Evolutionary conservation across 2,329 filamentous ascomycete species (phyloP).

Genomic region (Hypoxylon sp.): DNA sequence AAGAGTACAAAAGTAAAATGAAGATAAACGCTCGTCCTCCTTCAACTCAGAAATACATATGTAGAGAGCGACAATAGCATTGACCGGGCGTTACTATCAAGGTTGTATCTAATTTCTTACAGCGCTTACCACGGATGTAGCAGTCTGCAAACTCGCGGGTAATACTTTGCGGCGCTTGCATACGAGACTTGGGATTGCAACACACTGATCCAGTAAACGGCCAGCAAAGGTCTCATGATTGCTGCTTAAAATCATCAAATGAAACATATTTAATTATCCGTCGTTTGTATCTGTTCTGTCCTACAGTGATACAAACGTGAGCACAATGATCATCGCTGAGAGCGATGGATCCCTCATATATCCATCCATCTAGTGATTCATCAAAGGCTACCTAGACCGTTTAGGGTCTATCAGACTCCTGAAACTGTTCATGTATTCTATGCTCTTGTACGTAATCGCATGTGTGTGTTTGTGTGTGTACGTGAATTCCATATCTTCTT

Average conservation of each 20-base stretch:
- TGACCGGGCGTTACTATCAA: conserved; percentile 11
- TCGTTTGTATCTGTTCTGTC: conserved; percentile 38
- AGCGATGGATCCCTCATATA: conserved; percentile 28
- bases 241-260: conserved; percentile 27
- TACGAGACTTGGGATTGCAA: conserved; percentile 18
- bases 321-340: conserved; percentile 30
- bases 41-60: conserved; percentile 1
- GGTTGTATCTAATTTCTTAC: conserved; percentile 25
- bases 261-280: conserved; percentile 41
- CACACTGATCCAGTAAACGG: conserved; percentile 2
- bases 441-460: conserved; percentile 50
- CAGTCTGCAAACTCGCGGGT: conserved; percentile 17
- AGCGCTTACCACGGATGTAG: conserved; percentile 29
- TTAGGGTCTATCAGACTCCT: conserved; percentile 35
- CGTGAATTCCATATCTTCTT: conserved; percentile 49
- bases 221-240: not conserved
- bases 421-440: conserved; percentile 47
- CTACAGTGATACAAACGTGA: conserved; percentile 40
- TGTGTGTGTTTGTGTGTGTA: conserved; percentile 35
- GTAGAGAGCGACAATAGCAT: conserved; percentile 1
- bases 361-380: conserved; percentile 44
- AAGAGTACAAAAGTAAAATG: not conserved
- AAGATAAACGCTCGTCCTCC: conserved; percentile 1
- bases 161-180: conserved; percentile 29
- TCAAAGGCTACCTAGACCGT: conserved; percentile 38